Percentiles rank a stretch among this genome's conserved stretches.
Conservation (phyloP, 208 protist genomes). For the Acanthamoeba lenticulata region DNA sequence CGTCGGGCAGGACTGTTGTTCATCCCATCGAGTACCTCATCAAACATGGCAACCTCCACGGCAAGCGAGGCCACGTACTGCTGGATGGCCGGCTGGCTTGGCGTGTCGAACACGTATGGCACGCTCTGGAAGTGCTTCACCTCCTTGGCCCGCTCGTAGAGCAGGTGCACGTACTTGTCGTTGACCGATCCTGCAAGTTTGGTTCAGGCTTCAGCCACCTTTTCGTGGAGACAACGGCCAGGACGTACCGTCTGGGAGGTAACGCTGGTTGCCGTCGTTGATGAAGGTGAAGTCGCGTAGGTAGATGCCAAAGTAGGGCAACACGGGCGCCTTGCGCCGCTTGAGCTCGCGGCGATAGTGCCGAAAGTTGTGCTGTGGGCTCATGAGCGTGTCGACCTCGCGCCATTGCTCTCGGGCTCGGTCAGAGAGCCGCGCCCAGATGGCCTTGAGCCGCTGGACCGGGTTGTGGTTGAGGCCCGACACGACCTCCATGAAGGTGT, state of each 20-base stretch:
- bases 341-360: constrained; percentile 37
- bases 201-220: not conserved
- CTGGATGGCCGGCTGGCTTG: not conserved
- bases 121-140: not conserved
- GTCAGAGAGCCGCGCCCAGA: not conserved
- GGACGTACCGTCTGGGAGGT: not conserved
- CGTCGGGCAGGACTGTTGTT: not conserved
- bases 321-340: not conserved
- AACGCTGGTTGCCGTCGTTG: constrained; percentile 40
- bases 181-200: not conserved
- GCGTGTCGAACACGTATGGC: not conserved
- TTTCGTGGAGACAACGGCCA: not conserved
- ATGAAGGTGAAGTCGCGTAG: constrained; percentile 61
- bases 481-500: constrained; percentile 59
- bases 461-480: constrained; percentile 52
- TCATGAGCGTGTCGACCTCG: constrained; percentile 45
- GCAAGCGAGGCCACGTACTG: not conserved
- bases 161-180: not conserved
- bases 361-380: constrained; percentile 24
- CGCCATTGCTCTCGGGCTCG: not conserved
- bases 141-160: not conserved
- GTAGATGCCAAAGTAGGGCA: constrained; percentile 62
- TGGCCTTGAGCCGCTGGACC: constrained; percentile 11
- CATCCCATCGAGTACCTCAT: not conserved
- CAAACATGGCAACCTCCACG: not conserved